Conservation (phyloP, 805 yeast species). For the Alloascoidea hylecoeti region DNA sequence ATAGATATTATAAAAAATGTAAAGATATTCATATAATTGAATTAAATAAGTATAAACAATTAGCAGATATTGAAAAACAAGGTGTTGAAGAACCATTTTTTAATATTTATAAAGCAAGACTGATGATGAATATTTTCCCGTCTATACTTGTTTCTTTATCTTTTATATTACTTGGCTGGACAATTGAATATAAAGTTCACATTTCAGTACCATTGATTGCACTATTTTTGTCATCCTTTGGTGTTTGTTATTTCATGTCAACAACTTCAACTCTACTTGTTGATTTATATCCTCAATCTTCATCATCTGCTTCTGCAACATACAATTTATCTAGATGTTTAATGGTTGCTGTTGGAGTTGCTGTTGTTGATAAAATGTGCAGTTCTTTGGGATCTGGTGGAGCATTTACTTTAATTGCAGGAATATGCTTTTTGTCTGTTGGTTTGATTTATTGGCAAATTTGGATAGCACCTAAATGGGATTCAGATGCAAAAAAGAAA, state of each 20-base stretch:
- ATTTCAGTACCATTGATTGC: slow-evolving; percentile 46
- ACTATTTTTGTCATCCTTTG: slow-evolving; percentile 40
- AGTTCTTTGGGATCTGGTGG: slow-evolving; percentile 53
- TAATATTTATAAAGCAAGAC: slow-evolving; percentile 40
- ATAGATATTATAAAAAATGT: too few relatives aligned
- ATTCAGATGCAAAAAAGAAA: too few relatives aligned
- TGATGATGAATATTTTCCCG: slow-evolving; percentile 29
- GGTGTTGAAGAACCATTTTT: slow-evolving; percentile 33
- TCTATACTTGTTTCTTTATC: slow-evolving; percentile 24
- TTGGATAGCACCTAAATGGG: too few relatives aligned
- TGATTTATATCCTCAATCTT: slow-evolving; percentile 57
- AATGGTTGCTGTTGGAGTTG: slow-evolving; percentile 58
- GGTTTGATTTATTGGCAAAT: too few relatives aligned
- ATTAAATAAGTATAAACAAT: too few relatives aligned
- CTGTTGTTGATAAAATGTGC: slow-evolving; percentile 50
- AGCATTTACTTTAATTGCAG: slow-evolving; percentile 59
- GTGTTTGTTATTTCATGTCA: slow-evolving; percentile 44
- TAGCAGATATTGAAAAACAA: too few relatives aligned
- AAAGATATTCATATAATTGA: too few relatives aligned
- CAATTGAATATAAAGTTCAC: slow-evolving; percentile 31
- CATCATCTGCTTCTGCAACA: slow-evolving; percentile 65
- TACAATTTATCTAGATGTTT: slow-evolving; percentile 62
- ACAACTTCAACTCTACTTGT: slow-evolving; percentile 53
- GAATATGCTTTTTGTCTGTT: too few relatives aligned
- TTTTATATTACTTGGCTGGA: slow-evolving; percentile 59